Percentiles rank a stretch among this genome's conserved stretches.
phyloP scores from a whole-genome alignment of 371 early-diverging fungal species.

The Mucor piriformis region DNA sequence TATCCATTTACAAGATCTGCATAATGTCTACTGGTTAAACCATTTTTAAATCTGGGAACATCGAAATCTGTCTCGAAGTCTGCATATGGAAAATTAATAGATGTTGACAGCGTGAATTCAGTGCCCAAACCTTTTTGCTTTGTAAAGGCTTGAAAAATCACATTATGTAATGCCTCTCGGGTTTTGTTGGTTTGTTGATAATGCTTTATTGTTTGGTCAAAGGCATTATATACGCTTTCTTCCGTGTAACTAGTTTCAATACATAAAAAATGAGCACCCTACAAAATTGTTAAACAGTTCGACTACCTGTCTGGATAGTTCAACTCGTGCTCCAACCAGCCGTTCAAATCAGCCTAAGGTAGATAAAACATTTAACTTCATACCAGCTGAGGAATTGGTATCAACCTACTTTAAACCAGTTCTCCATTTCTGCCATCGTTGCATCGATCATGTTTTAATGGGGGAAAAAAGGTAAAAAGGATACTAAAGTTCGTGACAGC shows the following conservation, averaged over 20 bases:
- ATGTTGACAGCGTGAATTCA: background rate
- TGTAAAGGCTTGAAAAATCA: conserved; percentile 24
- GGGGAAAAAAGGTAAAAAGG: background rate
- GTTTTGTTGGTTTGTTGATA: background rate
- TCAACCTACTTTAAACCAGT: conserved; percentile 6
- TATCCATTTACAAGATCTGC: background rate
- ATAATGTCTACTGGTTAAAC: background rate
- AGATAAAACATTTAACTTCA: too few relatives aligned
- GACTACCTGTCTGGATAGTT: background rate
- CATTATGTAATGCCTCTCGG: conserved; percentile 12
- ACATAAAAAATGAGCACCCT: background rate
- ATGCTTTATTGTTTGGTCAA: background rate
- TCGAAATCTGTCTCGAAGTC: conserved; percentile 22
- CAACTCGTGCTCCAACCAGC: conserved; percentile 22
- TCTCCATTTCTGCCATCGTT: background rate
- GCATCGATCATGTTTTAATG: conserved; percentile 1
- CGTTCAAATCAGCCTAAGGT: conserved; percentile 23
- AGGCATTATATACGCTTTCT: background rate
- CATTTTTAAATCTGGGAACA: conserved; percentile 26
- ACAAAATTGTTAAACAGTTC: background rate
- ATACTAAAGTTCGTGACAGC: background rate
- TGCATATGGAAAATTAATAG: background rate
- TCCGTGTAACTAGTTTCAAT: background rate
- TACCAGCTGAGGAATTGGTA: background rate
- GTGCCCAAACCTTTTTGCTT: background rate